Base-by-base conservation (phyloP, 768 basidiomycete genomes). In the Naganishia friedmannii region DNA sequence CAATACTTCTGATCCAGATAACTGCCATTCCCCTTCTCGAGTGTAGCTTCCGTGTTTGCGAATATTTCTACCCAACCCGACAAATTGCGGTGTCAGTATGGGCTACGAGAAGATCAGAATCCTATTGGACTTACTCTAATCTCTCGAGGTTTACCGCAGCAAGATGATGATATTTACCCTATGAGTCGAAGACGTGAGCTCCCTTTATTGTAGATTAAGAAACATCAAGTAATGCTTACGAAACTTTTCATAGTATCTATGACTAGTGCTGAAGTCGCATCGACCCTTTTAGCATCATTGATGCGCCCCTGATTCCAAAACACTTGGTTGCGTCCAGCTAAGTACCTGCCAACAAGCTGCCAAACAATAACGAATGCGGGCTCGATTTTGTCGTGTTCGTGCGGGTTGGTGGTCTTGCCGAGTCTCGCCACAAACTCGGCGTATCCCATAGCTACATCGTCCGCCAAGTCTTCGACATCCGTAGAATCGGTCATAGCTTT, bases 211-310 rank as follows among this genome's bases (percentile, higher is more conserved):
- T 13, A 17, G 10, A 42, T 0, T 15, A 28, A 5, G 9, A 3
- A 31, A 28, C 26, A 42, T 12, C 4, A 28, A n/a, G 23, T 51
- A 23, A 51, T 58, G 57, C 60, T 42, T 45, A 63, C 60, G 42
- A 63, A 63, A 42, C 60, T 63, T 42, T 63, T 63, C 60, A 63
- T 63, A 29, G 60, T 63, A 17, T 63, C 60, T 45, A 63, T 63
- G 37, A 63, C 60, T 6, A 63, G 19, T 10, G 60, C 60, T 2
- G 60, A 42, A 37, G 60, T 45, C 37, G 37, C 42, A 42, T 63
- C 60, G 12, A 63, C 32, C 42, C 26, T 46, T 29, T 63, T 63
- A 26, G 60, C 60, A 29, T 63, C 60, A 45, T 63, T 63, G 37
- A 63, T 63, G 28, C 60, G 37, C 34, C 60, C 60, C 28, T 63